Evolutionary conservation across 1,139 yeast genomes (phyloP).

Genomic region (Yamadazyma epiphylla): DNA sequence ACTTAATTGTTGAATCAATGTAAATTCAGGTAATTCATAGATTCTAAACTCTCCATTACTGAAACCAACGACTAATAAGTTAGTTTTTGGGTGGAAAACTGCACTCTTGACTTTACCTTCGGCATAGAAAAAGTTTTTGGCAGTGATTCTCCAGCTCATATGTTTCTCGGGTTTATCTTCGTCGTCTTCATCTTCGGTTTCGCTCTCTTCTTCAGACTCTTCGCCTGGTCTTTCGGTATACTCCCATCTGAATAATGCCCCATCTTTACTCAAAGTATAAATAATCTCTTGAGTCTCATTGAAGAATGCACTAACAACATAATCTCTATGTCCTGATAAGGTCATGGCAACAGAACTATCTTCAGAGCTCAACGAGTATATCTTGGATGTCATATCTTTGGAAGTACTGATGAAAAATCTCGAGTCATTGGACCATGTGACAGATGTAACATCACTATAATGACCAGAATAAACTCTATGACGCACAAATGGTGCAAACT

Average conservation of each 20-base stretch:
- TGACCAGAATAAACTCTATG: conserved; percentile 92
- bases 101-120: conserved; percentile 77
- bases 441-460: conserved; percentile 71
- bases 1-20: conserved; percentile 76
- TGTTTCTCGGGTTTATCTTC: conserved; percentile 12
- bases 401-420: conserved; percentile 83
- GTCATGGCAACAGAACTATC: conserved; percentile 84
- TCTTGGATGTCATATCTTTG: conserved; percentile 83
- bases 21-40: conserved; percentile 76
- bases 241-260: conserved; percentile 92
- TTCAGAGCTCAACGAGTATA: conserved; percentile 72
- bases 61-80: conserved; percentile 84
- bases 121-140: conserved; percentile 70
- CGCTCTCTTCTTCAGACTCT: conserved; percentile 37
- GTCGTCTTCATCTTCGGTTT: conserved; percentile 24
- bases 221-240: conserved; percentile 52
- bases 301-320: conserved; percentile 84
- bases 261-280: conserved; percentile 90
- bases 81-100: conserved; percentile 71
- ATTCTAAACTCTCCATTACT: conserved; percentile 86
- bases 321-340: conserved; percentile 89
- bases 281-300: conserved; percentile 81
- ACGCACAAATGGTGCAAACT: conserved; percentile 93
- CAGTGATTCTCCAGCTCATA: conserved; percentile 78
- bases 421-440: conserved; percentile 89